Conservation (phyloP, 202 grass and related monocot species). For the Cymbopogon flexuosus region DNA sequence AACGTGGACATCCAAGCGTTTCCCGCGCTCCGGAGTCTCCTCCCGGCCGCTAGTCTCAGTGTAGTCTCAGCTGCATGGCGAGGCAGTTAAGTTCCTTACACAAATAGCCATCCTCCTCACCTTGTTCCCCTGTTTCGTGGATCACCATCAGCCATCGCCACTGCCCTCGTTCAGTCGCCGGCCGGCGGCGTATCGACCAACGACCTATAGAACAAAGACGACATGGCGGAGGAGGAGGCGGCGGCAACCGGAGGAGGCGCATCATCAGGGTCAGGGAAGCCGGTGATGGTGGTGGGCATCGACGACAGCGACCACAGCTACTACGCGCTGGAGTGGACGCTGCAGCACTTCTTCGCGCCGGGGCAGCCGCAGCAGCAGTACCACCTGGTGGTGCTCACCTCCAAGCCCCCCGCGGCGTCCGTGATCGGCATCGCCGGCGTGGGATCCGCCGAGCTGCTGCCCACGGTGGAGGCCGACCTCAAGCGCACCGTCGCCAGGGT, state of each 20-base stretch:
- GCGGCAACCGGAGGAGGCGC: not conserved
- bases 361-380: conserved; percentile 29
- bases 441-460: conserved; percentile 47
- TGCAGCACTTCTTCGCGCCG: conserved; percentile 58
- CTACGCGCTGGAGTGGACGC: conserved; percentile 73
- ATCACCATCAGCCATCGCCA: not conserved
- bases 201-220: not conserved
- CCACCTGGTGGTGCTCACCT: conserved; percentile 45
- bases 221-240: not conserved
- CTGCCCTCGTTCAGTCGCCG: not conserved
- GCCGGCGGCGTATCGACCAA: not conserved
- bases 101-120: not conserved
- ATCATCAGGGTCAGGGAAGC: not conserved
- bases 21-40: conserved; percentile 9
- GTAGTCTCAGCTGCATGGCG: no score
- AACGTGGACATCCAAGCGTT: not conserved
- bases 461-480: conserved; percentile 58
- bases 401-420: conserved; percentile 51
- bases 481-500: conserved; percentile 36
- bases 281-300: conserved; percentile 63
- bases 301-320: conserved; percentile 86
- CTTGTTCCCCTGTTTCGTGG: not conserved
- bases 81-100: not conserved
- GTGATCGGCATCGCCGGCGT: conserved; percentile 60
- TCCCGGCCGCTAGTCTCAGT: not conserved